Evolutionary conservation across 164 flowering plant species (phyloP).

Genomic region (Magnolia kwangsiensis): DNA sequence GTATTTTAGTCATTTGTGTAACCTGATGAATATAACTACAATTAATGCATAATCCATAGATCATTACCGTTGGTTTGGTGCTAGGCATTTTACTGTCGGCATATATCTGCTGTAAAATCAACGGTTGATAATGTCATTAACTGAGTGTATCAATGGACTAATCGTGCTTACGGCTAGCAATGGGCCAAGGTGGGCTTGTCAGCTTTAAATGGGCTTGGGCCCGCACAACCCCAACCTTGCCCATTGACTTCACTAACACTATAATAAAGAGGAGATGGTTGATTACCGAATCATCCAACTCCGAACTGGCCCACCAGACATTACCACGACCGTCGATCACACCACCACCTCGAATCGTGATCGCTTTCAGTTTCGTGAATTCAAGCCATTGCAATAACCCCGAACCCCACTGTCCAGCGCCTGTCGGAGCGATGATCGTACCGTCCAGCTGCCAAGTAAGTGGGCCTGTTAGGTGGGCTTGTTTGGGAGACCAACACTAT

Average conservation of each 20-base stretch:
- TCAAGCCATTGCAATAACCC: conserved; percentile 73
- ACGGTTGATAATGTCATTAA: neutral
- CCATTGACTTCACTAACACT: neutral
- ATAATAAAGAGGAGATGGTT: neutral
- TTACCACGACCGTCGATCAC: conserved; percentile 82
- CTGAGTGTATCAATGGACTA: neutral
- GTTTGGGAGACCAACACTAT: neutral
- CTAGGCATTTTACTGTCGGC: conserved; percentile 28
- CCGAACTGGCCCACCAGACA: conserved; percentile 75
- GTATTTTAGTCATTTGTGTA: no score
- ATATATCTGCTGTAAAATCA: conserved; percentile 13
- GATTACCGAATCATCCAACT: conserved; percentile 38
- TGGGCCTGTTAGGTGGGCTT: neutral
- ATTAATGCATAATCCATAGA: neutral
- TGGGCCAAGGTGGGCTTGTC: neutral
- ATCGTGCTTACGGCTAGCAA: neutral
- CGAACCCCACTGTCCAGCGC: conserved; percentile 56
- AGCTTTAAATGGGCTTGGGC: no score
- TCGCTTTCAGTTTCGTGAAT: conserved; percentile 77
- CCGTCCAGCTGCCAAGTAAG: conserved; percentile 67
- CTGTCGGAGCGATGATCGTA: conserved; percentile 75
- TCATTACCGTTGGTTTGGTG: conserved; percentile 33
- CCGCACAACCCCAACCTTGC: no score
- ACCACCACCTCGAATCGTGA: conserved; percentile 71
- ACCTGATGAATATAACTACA: neutral